Evolutionary conservation across 495 filamentous ascomycete genomes (phyloP), one percentile per base, ranked within the genome.

Genomic region (Penicillium maclennaniae): DNA sequence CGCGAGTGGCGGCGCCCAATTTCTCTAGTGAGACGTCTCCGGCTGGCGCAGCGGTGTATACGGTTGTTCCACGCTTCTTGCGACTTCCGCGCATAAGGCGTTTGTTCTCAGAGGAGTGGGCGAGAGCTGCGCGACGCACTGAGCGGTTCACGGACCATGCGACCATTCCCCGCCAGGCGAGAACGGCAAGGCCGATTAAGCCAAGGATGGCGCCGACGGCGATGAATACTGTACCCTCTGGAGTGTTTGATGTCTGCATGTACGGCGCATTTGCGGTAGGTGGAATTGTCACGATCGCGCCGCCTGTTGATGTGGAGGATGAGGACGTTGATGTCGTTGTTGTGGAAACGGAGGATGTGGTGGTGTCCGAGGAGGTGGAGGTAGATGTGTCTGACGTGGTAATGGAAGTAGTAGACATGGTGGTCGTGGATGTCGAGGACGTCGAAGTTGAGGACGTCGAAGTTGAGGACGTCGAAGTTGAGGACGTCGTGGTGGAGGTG

Each of bases 191-290:
- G 4, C 83, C 90, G 51, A 97, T 82, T 51, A 91, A 83, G 26
- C 87, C 95, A 4, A 98, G 80, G 27, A 86, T 85, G 17, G 91
- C 89, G 42, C 95, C 93, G 17, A 97, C 95, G 38, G 80, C 84
- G 63, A 98, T 98, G 75, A 98, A 98, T 28, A 98, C 85, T 21
- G 93, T 97, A 16, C 93, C 93, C 71, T 97, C 90, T 0, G 93
- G 93, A 7, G 91, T 79, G 41, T 77, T 86, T n/a, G 90, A 92
- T 63, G 87, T 86, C 62, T 95, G 89, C 91, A 98, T 96, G 66
- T 89, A 98, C 25, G 95, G 93, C 20, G 93, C 93, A 67, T 85
- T 80, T 10, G 82, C 76, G 2, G 88, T 96, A 10, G 90, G 86
- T 4, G 93, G 93, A 36, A 96, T 83, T 15, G 80, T 79, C 3